Evolutionary conservation across 257 asterid genomes (phyloP).

Genomic region (Misopates orontium): DNA sequence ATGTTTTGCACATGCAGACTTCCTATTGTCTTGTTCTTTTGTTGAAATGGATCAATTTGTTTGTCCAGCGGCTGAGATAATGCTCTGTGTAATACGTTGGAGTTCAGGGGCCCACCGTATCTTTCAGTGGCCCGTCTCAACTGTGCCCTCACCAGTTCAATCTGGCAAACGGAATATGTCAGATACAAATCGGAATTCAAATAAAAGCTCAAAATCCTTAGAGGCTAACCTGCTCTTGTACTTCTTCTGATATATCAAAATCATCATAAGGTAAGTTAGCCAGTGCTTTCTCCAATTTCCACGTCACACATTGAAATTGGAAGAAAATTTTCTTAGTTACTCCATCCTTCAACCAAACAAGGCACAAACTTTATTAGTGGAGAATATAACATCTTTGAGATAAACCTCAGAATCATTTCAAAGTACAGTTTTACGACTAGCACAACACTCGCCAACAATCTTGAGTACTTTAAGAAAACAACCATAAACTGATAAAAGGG

Average conservation of each 20-base stretch:
- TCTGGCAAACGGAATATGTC: conserved; percentile 46
- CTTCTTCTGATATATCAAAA: conserved; percentile 90
- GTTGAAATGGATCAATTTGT: conserved; percentile 59
- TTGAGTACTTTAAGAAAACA: no score
- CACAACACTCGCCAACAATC: no score
- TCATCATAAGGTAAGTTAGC: conserved; percentile 59
- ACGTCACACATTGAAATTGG: conserved; percentile 87
- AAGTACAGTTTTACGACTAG: no score
- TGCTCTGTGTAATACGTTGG: conserved; percentile 56
- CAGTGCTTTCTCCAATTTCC: conserved; percentile 82
- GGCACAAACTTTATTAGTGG: not conserved
- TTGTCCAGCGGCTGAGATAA: conserved; percentile 68
- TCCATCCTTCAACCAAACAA: conserved; percentile 58
- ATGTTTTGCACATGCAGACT: conserved; percentile 48
- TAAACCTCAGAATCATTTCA: no score
- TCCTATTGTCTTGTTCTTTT: conserved; percentile 45
- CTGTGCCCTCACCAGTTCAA: conserved; percentile 63
- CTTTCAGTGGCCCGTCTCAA: conserved; percentile 84
- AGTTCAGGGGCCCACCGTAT: conserved; percentile 71
- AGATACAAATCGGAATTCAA: conserved; percentile 17
- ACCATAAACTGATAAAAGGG: no score
- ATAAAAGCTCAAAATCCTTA: conserved; percentile 12
- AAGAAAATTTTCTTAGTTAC: conserved; percentile 56
- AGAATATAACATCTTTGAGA: no score
- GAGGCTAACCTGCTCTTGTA: conserved; percentile 80